Base-by-base conservation (phyloP, 2,329 filamentous ascomycete species). In the Claviceps humidiphila region DNA sequence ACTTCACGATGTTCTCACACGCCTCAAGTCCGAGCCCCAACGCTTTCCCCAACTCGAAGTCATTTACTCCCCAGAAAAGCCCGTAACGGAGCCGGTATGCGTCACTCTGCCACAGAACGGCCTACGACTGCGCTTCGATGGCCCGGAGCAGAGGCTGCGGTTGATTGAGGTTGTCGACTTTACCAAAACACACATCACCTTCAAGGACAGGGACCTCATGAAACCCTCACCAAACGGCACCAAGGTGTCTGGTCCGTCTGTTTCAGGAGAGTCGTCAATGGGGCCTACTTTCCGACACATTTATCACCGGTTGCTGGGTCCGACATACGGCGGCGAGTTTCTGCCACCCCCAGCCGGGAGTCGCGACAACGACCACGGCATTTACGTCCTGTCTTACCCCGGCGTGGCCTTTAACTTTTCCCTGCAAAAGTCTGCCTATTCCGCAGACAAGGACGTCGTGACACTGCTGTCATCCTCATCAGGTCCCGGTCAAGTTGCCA, bases 331-430 rank as follows among this genome's bases (percentile, higher is more conserved):
- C 1, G 93, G 93, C 57, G 93, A 98, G 72, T 98, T 91, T 63
- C 77, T 95, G 40, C 77, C 84, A 8, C 81, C 87, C 1, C 62
- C 72, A 1, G 73, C 72, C 3, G 69, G 74, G 39, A 51, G 37
- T 37, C 71, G 73, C 43, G 74, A 75, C 11, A 72, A 74, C 16
- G 74, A 75, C 13, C 72, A 74, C 16, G 90, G 90, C 16, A 85
- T 81, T 22, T 98, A 97, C 63, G 82, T 95, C 38, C 73, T 98
- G 38, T 97, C 91, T 1, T 98, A 96, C 68, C 90, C 91, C 1
- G 93, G 93, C 0, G 82, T 98, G 34, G 89, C 91, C 0, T 96
- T 97, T 65, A 90, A 86, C 40, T 98, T 98, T 58, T 82, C 88
- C 0, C 73, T 97, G 34, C 77, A 83, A 49, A 73, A 79, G 53